Evolutionary conservation across 192 early-diverging fungal genomes (phyloP), one percentile per base, ranked within the genome.

Genomic region (Coemansia sp.): DNA sequence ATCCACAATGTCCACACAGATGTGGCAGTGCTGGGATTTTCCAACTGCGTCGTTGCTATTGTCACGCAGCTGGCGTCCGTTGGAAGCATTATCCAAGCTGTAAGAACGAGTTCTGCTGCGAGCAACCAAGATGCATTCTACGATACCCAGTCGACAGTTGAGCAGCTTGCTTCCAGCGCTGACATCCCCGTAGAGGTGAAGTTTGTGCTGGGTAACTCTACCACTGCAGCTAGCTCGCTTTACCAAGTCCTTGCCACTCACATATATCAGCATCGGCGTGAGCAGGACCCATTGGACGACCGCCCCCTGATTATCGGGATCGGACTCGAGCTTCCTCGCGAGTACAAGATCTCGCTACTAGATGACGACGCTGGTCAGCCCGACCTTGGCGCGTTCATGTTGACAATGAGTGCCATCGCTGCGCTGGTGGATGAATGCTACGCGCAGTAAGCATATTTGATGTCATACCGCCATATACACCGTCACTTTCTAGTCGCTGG

Each of bases 391-490:
- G 43, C 30, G 4, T 74, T 63, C 40, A 52, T 58, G 11, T 20
- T 65, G 1, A 50, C 62, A 9, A 40, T 80, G n/a, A 29, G 41
- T 34, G 55, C 65, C 3, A 8, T 80, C n/a, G 43, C 58, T 1
- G 11, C 30, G 12, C 53, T 81, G 4, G 70, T 75, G 12, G 64
- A 52, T 13, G 44, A 67, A 13, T 73, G 70, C 56, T 41, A 62
- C 4, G 61, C 64, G 93, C 95, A 11, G 75, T 74, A 47, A 71
- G 82, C 41, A 92, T 91, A 11, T 96, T 94, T 71, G 40, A 80
- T 64, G 0, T 92, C 93, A 71, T 97, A 96, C 69, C 95, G 96
- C 63, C 94, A 94, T 27, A 97, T 97, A 35, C 34, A 8, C 71
- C 89, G 89, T 30, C 84, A 88, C 20, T 62, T 62, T n/a, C 82